Conservation (phyloP, 2,329 filamentous ascomycete genomes). For the Fusarium verrucosum region DNA sequence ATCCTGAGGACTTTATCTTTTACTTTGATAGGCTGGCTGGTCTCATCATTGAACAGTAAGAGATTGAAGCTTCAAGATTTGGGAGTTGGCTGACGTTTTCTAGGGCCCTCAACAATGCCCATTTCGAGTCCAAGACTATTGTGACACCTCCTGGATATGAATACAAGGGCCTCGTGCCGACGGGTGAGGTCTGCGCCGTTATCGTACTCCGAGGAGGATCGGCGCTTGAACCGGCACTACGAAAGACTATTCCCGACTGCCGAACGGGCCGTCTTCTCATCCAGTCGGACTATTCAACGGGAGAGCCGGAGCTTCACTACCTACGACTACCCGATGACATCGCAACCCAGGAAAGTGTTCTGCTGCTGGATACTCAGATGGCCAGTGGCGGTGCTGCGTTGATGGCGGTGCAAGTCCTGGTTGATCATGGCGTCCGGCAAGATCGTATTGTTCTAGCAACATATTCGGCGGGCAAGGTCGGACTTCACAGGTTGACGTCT, state of each 20-base stretch:
- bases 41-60: constrained; percentile 81
- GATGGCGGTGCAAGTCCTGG: constrained; percentile 95
- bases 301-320: constrained; percentile 93
- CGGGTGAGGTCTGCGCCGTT: constrained; percentile 83
- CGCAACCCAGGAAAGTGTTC: constrained; percentile 77
- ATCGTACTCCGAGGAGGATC: constrained; percentile 89
- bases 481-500: constrained; percentile 83
- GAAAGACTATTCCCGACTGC: constrained; percentile 92
- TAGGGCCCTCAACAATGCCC: constrained; percentile 79
- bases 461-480: constrained; percentile 86
- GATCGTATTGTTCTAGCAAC: constrained; percentile 91
- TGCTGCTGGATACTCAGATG: constrained; percentile 94
- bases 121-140: constrained; percentile 71
- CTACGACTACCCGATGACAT: constrained; percentile 81
- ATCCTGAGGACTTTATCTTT: constrained; percentile 92
- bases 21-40: constrained; percentile 92
- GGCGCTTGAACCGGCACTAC: constrained; percentile 86
- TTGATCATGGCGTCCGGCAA: constrained; percentile 90
- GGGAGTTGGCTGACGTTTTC: constrained; percentile 1
- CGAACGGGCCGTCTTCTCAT: constrained; percentile 89
- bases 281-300: constrained; percentile 84
- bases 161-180: constrained; percentile 76
- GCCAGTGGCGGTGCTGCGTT: constrained; percentile 84
- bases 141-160: constrained; percentile 74
- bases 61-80: constrained; percentile 29